phyloP scores from a whole-genome alignment of 116 monocot species.

The Papilionanthe hybrid region DNA sequence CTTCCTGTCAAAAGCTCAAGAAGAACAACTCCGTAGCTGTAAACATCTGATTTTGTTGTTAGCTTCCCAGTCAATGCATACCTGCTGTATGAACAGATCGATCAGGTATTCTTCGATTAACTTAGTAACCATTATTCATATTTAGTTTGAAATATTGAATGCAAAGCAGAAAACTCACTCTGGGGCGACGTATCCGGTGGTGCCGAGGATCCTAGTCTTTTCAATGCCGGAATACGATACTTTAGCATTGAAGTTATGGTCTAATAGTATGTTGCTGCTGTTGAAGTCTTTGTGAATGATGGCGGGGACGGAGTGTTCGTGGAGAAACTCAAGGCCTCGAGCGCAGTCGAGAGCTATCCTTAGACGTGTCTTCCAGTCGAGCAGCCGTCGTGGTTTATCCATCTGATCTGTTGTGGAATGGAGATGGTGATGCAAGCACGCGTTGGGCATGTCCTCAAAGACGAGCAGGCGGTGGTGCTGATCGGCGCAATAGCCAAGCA shows the following conservation, averaged over 20 bases:
- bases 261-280: conserved; percentile 72
- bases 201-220: conserved; percentile 67
- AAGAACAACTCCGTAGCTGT: conserved; percentile 20
- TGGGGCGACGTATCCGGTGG: conserved; percentile 80
- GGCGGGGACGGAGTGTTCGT: conserved; percentile 62
- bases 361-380: conserved; percentile 62
- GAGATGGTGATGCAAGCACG: conserved; percentile 63
- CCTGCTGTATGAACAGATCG: neutral
- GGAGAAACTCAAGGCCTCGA: conserved; percentile 82
- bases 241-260: conserved; percentile 74
- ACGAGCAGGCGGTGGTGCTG: conserved; percentile 68
- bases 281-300: conserved; percentile 94
- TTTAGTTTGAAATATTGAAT: neutral
- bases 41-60: conserved; percentile 15
- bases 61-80: conserved; percentile 10
- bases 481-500: conserved; percentile 85
- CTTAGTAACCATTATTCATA: neutral
- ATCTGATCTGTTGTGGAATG: conserved; percentile 16
- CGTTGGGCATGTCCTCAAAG: conserved; percentile 83
- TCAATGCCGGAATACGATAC: conserved; percentile 90
- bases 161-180: conserved; percentile 48
- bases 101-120: neutral
- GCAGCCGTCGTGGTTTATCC: conserved; percentile 9
- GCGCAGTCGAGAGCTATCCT: conserved; percentile 87
- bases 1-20: conserved; percentile 16